phyloP scores from a whole-genome alignment of 306 rosid species.

The Carpinus viminea region DNA sequence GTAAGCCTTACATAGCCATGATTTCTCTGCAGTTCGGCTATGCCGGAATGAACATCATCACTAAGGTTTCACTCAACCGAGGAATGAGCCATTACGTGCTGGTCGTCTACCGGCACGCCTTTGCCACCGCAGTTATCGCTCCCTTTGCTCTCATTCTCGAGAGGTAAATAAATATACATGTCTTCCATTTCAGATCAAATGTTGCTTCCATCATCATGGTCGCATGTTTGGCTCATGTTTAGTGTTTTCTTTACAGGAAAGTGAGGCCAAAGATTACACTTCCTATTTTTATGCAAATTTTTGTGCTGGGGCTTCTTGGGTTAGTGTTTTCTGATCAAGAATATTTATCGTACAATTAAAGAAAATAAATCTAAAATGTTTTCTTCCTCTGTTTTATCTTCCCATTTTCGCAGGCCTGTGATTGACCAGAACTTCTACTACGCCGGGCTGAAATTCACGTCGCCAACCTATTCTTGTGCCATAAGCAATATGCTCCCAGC shows the following conservation, averaged over 20 bases:
- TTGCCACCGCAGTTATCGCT: constrained; percentile 82
- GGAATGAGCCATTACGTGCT: constrained; percentile 95
- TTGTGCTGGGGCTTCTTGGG: constrained; percentile 90
- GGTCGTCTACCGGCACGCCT: constrained; percentile 86
- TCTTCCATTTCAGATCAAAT: neutral
- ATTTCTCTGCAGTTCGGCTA: constrained; percentile 84
- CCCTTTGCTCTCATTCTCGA: constrained; percentile 93
- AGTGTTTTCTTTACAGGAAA: constrained; percentile 49
- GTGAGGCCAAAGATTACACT: constrained; percentile 81
- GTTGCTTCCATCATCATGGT: neutral
- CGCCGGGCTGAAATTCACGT: constrained; percentile 78
- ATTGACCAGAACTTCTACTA: constrained; percentile 89
- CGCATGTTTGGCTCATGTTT: constrained; percentile 16
- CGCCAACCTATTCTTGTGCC: constrained; percentile 90
- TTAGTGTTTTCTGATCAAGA: constrained; percentile 30
- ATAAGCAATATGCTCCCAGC: constrained; percentile 91
- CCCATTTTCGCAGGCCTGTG: constrained; percentile 61
- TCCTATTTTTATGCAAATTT: constrained; percentile 62
- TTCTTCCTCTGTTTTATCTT: neutral
- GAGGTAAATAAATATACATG: constrained; percentile 39
- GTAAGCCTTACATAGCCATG: constrained; percentile 90
- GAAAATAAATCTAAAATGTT: neutral
- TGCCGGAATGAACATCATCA: constrained; percentile 94
- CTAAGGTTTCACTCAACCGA: constrained; percentile 77
- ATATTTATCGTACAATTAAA: no score